Base-by-base conservation (phyloP, 169 alveolate genomes). In the Eimeria mitis region DNA sequence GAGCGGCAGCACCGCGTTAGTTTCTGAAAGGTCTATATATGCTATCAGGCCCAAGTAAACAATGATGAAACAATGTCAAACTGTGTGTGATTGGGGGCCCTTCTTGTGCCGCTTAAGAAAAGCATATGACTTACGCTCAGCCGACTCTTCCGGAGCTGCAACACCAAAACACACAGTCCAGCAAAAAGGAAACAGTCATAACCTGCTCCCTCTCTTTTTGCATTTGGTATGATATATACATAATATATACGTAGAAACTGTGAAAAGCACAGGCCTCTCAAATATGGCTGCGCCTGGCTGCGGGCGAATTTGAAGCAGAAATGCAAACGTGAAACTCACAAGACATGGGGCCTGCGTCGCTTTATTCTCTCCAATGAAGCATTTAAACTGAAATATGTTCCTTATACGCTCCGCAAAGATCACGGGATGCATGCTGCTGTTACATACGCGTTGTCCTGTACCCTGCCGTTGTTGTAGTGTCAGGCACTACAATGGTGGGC, bases 61-160 rank as follows among this genome's bases (percentile, higher is more conserved):
- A 34, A 70, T 2, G 25, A 1, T 34, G 79, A 47, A 2, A 70
- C n/a, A 70, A 0, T 70, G 47, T 25, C 52, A 14, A 28, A 34
- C 49, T 13, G 52, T 34, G 52, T 1, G 79, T 2, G 9, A 37
- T 34, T 28, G 52, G 52, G 52, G n/a, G 79, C 79, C 49, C 13
- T 9, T 11, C 52, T 70, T 31, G 21, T 52, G 47, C 40, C 52
- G 16, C 90, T 54, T 37, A n/a, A 6, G 90, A 40, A 4, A 6
- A 19, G 49, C 52, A 54, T 19, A 23, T 23, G 31, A 54, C 90
- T 83, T 34, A 83, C 90, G 90, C 90, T 52, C 90, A 34, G 68
- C 42, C 34, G 56, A 13, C 40, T 34, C 37, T 2, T 56, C 75
- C 90, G 73, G 40, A 73, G 90, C 90, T 83, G 90, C 90, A 83